These are phyloP conservation scores for Dispira parvispora DNA, from an alignment of 192 early-diverging fungal genomes.

Conservation along the genomic window DNA sequence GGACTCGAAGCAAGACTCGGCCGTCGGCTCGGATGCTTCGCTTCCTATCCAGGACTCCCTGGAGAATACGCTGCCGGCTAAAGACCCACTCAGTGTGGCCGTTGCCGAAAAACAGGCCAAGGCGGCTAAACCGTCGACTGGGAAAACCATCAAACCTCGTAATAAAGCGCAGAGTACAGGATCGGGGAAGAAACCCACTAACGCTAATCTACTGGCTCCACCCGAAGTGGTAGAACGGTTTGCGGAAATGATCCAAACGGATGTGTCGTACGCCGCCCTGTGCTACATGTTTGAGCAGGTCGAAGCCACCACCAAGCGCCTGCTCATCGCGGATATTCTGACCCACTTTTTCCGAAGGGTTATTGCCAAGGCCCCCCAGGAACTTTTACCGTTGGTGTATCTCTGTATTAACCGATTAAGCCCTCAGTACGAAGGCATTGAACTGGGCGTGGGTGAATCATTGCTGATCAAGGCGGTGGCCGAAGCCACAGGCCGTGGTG, in stretches of 20 bases:
- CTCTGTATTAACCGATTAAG: conserved; percentile 80
- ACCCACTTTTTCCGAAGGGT: conserved; percentile 51
- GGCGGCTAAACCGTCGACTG: too few relatives aligned
- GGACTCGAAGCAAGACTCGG: too few relatives aligned
- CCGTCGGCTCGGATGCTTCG: too few relatives aligned
- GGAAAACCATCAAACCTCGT: too few relatives aligned
- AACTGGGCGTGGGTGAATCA: conserved; percentile 90
- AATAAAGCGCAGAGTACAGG: too few relatives aligned
- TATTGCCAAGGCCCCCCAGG: conserved; percentile 43
- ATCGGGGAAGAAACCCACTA: too few relatives aligned
- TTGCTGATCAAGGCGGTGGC: conserved; percentile 89
- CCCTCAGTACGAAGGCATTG: conserved; percentile 92
- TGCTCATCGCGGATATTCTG: conserved; percentile 50
- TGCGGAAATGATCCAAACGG: background rate
- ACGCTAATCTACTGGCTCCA: background rate
- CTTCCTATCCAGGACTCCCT: too few relatives aligned
- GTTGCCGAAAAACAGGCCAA: too few relatives aligned
- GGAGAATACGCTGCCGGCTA: too few relatives aligned
- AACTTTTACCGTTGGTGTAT: conserved; percentile 62
- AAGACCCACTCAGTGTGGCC: too few relatives aligned
- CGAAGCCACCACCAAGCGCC: conserved; percentile 77
- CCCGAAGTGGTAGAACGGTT: background rate
- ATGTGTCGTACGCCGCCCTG: conserved; percentile 56
- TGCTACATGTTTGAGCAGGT: conserved; percentile 83
- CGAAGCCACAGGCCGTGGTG: conserved; percentile 61